A percentile compares a stretch with the other conserved stretches of the same genome.
Evolutionary conservation across 805 yeast species (phyloP).

Genomic region (Candida andamanensis): DNA sequence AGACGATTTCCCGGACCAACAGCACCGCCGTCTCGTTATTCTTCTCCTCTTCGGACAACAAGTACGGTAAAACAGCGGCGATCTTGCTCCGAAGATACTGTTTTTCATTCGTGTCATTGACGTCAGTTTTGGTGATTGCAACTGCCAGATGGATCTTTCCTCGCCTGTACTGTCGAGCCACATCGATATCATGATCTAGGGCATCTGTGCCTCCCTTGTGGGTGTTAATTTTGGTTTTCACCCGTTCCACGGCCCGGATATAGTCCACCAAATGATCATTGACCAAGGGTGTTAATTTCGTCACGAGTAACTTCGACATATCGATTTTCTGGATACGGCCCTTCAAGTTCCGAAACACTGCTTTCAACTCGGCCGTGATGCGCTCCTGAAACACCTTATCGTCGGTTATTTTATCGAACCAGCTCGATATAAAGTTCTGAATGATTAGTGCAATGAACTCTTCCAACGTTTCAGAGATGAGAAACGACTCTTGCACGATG

Average conservation of each 20-base stretch:
- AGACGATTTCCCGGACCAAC: conserved; percentile 58
- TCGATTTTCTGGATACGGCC: conserved; percentile 42
- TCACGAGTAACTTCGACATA: conserved; percentile 51
- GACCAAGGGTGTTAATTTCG: conserved; percentile 56
- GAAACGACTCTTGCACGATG: conserved; percentile 43
- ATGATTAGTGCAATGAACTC: conserved; percentile 45
- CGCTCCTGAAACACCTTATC: conserved; percentile 29
- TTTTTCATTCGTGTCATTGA: conserved; percentile 37
- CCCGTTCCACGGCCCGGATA: conserved; percentile 36
- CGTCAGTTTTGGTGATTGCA: conserved; percentile 25
- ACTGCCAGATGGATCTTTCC: conserved; percentile 59
- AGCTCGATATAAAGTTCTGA: conserved; percentile 49
- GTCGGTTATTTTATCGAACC: conserved; percentile 48
- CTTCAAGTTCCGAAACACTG: conserved; percentile 38
- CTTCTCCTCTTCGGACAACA: conserved; percentile 46
- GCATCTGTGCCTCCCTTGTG: conserved; percentile 11
- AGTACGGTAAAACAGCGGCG: conserved; percentile 39
- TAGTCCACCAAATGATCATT: conserved; percentile 59
- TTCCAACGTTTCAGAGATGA: conserved; percentile 50
- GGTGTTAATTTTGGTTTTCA: conserved; percentile 18
- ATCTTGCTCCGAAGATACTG: conserved; percentile 44
- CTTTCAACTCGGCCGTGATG: conserved; percentile 40
- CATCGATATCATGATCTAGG: conserved; percentile 34
- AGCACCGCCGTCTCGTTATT: conserved; percentile 43
- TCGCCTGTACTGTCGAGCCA: conserved; percentile 41